Evolutionary conservation across 1,284 basidiomycete species (phyloP).

Genomic region (Singerocomus rubriflavus): DNA sequence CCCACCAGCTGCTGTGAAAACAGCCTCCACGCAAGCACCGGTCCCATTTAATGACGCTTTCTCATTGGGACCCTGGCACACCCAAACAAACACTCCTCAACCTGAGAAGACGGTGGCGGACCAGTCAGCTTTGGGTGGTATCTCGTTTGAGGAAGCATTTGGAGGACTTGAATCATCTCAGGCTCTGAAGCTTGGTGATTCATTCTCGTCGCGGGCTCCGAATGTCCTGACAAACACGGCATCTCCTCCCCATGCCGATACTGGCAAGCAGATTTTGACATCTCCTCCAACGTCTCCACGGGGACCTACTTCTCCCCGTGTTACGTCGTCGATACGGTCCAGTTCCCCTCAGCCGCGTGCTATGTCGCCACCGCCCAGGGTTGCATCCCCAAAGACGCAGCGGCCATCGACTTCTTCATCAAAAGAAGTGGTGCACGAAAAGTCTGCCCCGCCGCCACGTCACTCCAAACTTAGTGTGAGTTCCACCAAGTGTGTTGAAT

Average conservation of each 20-base stretch:
- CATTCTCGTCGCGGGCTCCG: constrained; percentile 30
- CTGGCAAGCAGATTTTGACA: constrained; percentile 25
- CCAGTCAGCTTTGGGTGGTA: constrained; percentile 23
- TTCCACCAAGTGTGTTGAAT: constrained; percentile 16
- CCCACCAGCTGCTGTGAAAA: constrained; percentile 1
- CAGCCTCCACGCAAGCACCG: constrained; percentile 18
- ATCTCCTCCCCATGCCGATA: constrained; percentile 28
- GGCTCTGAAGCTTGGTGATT: constrained; percentile 41
- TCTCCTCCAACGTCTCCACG: constrained; percentile 37
- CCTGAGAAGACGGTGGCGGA: constrained; percentile 19
- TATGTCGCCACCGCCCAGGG: constrained; percentile 51
- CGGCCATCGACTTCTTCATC: constrained; percentile 55
- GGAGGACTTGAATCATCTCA: constrained; percentile 46
- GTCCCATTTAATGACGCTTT: constrained; percentile 56
- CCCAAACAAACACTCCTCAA: constrained; percentile 12
- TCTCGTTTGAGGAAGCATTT: constrained; percentile 63
- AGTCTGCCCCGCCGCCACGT: constrained; percentile 46
- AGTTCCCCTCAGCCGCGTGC: constrained; percentile 45
- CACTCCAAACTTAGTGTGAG: constrained; percentile 75
- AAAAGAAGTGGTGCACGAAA: constrained; percentile 47
- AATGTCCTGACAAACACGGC: constrained; percentile 24
- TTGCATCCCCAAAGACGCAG: constrained; percentile 51
- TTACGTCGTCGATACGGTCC: constrained; percentile 31
- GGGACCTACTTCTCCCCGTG: constrained; percentile 35
- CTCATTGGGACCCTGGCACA: constrained; percentile 25